phyloP scores from a whole-genome alignment of 148 eudicot species.

The Rhododendron ovatum region DNA sequence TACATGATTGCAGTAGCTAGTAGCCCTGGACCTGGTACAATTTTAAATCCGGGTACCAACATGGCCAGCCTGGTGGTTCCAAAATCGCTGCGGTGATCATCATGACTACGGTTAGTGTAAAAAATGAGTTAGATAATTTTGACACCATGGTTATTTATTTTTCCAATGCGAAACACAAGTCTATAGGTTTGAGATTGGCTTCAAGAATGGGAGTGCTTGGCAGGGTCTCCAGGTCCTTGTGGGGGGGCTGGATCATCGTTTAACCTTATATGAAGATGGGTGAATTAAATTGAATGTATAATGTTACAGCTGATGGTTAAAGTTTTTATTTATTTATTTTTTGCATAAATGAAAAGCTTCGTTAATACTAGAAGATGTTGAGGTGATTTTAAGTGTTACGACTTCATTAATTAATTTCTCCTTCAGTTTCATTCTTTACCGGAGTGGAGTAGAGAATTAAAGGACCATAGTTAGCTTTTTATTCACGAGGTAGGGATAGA shows the following conservation, averaged over 20 bases:
- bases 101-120: background rate
- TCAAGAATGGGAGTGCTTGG: background rate
- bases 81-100: background rate
- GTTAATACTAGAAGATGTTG: background rate
- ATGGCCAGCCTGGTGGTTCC: background rate
- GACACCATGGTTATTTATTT: background rate
- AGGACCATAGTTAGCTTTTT: background rate
- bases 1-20: background rate
- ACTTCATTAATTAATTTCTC: background rate
- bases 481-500: too few relatives aligned
- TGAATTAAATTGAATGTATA: background rate
- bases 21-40: background rate
- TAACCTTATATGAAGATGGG: background rate
- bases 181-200: background rate
- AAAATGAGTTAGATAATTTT: background rate
- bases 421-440: background rate
- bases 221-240: too few relatives aligned
- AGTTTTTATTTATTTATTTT: too few relatives aligned
- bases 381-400: background rate
- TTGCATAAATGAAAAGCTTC: background rate
- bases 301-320: background rate
- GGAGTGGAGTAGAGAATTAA: background rate
- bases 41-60: background rate
- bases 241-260: background rate
- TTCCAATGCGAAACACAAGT: background rate